These are phyloP conservation scores for Neurospora intermedia DNA, from an alignment of 495 filamentous ascomycete genomes.

Conservation along the genomic window DNA sequence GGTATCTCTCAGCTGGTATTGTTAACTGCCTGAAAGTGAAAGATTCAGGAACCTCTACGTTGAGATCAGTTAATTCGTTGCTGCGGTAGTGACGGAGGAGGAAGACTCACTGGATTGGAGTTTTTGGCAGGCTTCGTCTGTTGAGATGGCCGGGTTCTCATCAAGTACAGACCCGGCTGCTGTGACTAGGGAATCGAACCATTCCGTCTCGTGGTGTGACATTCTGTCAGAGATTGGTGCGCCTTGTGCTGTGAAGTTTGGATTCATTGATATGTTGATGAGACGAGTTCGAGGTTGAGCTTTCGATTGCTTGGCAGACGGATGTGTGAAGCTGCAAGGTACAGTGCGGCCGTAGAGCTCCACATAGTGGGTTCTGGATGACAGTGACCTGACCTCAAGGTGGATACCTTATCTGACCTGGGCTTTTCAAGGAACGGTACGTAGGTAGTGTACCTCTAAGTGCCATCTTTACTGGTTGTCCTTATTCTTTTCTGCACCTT, in stretches of 20 bases:
- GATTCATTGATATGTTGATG: background rate
- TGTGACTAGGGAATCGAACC: constrained; percentile 5
- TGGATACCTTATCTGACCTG: too few species aligned
- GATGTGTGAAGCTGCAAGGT: background rate
- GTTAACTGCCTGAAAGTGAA: constrained; percentile 4
- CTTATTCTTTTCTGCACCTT: too few species aligned
- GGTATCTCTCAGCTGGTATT: background rate
- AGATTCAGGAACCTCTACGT: constrained; percentile 6
- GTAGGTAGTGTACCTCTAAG: too few species aligned
- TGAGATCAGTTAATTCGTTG: background rate
- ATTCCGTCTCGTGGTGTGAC: background rate
- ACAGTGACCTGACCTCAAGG: background rate
- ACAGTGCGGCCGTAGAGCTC: background rate
- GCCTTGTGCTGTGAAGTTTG: background rate
- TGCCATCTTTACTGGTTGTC: too few species aligned
- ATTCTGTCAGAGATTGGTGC: background rate
- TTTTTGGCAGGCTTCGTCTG: background rate
- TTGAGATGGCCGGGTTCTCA: background rate
- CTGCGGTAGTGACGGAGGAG: background rate
- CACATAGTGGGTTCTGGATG: background rate
- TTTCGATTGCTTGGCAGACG: background rate
- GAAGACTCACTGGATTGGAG: background rate
- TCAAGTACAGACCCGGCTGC: background rate
- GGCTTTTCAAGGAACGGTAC: too few species aligned
- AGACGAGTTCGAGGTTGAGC: background rate